Evolutionary conservation across 305 asterid genomes (phyloP).

Genomic region (Striga hermonthica): DNA sequence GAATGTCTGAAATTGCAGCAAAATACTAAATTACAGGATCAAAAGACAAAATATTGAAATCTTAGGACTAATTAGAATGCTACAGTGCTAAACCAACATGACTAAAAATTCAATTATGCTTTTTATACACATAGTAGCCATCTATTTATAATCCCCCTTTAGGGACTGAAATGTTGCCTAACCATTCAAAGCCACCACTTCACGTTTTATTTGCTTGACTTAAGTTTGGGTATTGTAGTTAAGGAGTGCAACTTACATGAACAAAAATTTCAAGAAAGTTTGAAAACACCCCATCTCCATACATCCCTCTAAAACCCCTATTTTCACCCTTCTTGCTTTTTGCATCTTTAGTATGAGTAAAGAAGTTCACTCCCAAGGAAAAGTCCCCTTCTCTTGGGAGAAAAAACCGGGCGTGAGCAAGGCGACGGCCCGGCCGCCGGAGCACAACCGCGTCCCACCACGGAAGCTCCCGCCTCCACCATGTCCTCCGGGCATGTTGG

Average conservation of each 20-base stretch:
- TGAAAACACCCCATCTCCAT: neutral
- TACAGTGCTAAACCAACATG: no score
- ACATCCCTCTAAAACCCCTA: neutral
- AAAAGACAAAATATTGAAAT: no score
- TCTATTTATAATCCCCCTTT: no score
- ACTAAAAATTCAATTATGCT: no score
- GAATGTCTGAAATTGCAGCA: no score
- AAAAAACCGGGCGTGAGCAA: slow-evolving; percentile 57
- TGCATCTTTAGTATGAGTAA: slow-evolving; percentile 37
- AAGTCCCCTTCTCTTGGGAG: slow-evolving; percentile 69
- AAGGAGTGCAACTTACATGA: slow-evolving; percentile 38
- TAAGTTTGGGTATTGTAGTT: slow-evolving; percentile 35
- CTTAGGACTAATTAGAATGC: no score
- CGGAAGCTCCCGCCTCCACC: slow-evolving; percentile 57
- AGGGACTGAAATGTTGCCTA: slow-evolving; percentile 25
- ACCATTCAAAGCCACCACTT: slow-evolving; percentile 27
- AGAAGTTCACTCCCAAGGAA: slow-evolving; percentile 56
- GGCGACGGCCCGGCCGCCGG: slow-evolving; percentile 29
- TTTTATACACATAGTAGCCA: no score
- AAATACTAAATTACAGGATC: no score
- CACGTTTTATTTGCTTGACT: slow-evolving; percentile 53
- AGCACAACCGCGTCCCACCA: neutral
- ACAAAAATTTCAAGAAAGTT: slow-evolving; percentile 15
- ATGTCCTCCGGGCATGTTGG: slow-evolving; percentile 31
- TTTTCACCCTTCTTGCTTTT: neutral